Conservation (phyloP, 2,329 filamentous ascomycete genomes). For the Fusarium brachygibbosum region DNA sequence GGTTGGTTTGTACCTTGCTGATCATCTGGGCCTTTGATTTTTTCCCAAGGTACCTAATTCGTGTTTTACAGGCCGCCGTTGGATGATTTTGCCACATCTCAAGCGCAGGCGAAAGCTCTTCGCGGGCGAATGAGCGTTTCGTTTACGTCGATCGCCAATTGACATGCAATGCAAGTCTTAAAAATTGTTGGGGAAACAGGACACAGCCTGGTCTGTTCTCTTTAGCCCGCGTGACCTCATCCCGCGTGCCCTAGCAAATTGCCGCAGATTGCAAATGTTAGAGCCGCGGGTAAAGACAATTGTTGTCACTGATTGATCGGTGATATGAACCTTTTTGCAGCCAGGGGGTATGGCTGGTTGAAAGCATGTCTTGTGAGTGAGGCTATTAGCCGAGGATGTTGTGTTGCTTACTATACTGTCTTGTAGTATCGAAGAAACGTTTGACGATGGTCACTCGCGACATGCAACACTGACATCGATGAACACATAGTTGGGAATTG, state of each 20-base stretch:
- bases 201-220: conserved; percentile 36
- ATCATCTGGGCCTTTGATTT: conserved; percentile 16
- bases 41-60: neutral
- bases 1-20: conserved; percentile 20
- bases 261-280: conserved; percentile 6
- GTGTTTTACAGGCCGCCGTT: conserved; percentile 8
- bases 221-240: conserved; percentile 41
- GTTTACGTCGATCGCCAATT: conserved; percentile 36
- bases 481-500: neutral
- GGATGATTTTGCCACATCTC: conserved; percentile 32
- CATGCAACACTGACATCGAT: conserved; percentile 28
- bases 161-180: conserved; percentile 33
- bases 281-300: neutral
- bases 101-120: conserved; percentile 6
- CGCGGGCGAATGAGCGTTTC: conserved; percentile 36
- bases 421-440: conserved; percentile 1
- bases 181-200: conserved; percentile 43
- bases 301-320: conserved; percentile 5
- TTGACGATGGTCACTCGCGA: conserved; percentile 28
- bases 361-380: conserved; percentile 17
- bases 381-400: conserved; percentile 29
- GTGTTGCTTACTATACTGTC: conserved; percentile 12
- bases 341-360: conserved; percentile 6
- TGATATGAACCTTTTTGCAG: conserved; percentile 6
- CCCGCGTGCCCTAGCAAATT: conserved; percentile 27